A percentile compares a stretch with the other conserved stretches of the same genome.
Conservation (phyloP, 1,284 basidiomycete species). For the Ceratobasidium sp. region DNA sequence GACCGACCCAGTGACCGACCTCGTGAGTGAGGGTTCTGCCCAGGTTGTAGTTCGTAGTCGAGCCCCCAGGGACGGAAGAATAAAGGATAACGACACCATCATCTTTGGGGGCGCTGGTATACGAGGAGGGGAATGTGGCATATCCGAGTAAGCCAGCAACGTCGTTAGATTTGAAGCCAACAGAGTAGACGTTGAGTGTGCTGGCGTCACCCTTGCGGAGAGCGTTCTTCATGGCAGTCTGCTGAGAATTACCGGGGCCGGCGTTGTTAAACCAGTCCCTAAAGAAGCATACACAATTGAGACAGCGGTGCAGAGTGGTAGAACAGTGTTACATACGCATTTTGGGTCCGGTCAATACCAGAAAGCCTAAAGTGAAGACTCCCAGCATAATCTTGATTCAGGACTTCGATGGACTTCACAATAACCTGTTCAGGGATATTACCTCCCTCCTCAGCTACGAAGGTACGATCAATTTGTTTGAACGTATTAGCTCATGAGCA, state of each 20-base stretch:
- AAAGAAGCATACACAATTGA: not conserved
- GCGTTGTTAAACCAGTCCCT: conserved; percentile 51
- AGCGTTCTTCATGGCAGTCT: conserved; percentile 66
- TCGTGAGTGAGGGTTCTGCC: conserved; percentile 70
- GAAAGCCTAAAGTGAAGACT: no score
- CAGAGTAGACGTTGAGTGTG: conserved; percentile 49
- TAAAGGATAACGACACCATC: conserved; percentile 54
- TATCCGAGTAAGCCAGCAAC: conserved; percentile 51
- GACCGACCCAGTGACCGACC: conserved; percentile 65
- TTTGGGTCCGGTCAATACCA: conserved; percentile 57
- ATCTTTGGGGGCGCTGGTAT: conserved; percentile 49
- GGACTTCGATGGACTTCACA: no score
- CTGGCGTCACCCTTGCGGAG: conserved; percentile 46
- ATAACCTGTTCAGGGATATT: no score
- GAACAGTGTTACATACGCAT: conserved; percentile 50
- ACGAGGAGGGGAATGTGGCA: conserved; percentile 48
- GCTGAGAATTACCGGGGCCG: conserved; percentile 60
- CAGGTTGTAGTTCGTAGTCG: conserved; percentile 53
- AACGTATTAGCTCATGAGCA: no score
- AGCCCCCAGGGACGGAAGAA: conserved; percentile 55
- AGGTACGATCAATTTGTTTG: no score
- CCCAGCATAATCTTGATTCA: no score
- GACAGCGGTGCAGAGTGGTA: not conserved
- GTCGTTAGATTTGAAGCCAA: conserved; percentile 49
- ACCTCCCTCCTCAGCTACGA: no score